These are phyloP conservation scores for Fistulifera solaris DNA, from an alignment of 108 stramenopile species.

Conservation along the genomic window DNA sequence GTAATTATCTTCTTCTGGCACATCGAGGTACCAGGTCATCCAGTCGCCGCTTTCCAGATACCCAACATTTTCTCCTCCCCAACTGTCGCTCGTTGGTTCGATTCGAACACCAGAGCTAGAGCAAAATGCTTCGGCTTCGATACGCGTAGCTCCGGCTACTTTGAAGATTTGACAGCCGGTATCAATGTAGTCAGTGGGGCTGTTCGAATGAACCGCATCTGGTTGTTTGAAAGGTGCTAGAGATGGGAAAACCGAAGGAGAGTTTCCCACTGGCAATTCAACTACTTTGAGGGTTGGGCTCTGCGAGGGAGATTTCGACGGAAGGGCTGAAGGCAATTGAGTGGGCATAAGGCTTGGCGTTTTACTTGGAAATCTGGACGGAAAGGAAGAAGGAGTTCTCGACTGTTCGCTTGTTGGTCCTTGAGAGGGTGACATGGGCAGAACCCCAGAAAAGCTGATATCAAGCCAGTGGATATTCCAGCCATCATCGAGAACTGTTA, in stretches of 20 bases:
- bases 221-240: too few relatives aligned
- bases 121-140: not conserved
- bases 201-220: too few relatives aligned
- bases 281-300: too few relatives aligned
- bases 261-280: too few relatives aligned
- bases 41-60: not conserved
- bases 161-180: too few relatives aligned
- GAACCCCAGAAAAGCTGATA: not conserved
- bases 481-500: not conserved
- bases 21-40: not conserved
- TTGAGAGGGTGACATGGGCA: not conserved
- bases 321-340: too few relatives aligned
- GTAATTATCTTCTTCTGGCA: not conserved
- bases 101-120: not conserved
- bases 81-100: not conserved
- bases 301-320: too few relatives aligned
- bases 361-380: not conserved
- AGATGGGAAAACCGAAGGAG: too few relatives aligned
- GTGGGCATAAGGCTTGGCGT: not conserved
- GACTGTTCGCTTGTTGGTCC: not conserved
- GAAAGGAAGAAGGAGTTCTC: not conserved
- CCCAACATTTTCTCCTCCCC: not conserved
- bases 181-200: too few relatives aligned
- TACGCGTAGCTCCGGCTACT: not conserved
- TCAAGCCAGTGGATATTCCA: slow-evolving; percentile 1